These are phyloP conservation scores for Eucalyptus albens DNA, from an alignment of 345 rosid genomes.

Conservation along the genomic window DNA sequence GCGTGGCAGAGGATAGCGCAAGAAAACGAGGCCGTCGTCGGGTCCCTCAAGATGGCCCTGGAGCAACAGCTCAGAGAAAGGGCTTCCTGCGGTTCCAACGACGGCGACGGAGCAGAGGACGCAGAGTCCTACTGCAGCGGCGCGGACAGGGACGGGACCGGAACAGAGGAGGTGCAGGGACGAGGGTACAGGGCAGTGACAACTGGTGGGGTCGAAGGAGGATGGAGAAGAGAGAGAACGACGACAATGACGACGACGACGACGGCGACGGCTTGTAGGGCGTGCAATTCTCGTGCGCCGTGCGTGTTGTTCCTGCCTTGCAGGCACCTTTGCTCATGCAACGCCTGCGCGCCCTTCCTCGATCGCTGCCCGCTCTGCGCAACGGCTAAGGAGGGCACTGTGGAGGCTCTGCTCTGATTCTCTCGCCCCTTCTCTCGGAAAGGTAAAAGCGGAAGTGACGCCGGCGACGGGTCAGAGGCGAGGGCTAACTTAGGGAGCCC, in stretches of 20 bases:
- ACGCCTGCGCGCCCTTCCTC: slow-evolving; percentile 37
- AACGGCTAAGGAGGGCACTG: slow-evolving; percentile 51
- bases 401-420: slow-evolving; percentile 38
- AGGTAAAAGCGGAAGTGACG: background rate
- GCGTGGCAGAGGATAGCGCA: slow-evolving; percentile 21
- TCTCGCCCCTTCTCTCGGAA: background rate
- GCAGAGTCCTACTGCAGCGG: slow-evolving; percentile 51
- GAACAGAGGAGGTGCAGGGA: background rate
- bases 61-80: slow-evolving; percentile 29
- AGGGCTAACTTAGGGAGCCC: background rate
- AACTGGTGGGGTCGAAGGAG: background rate
- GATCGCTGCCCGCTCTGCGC: slow-evolving; percentile 65
- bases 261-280: slow-evolving; percentile 20
- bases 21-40: slow-evolving; percentile 17
- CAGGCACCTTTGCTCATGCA: slow-evolving; percentile 82
- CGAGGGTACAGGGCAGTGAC: background rate
- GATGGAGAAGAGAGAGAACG: background rate
- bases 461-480: background rate
- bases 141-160: slow-evolving; percentile 6
- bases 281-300: slow-evolving; percentile 37
- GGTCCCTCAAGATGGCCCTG: slow-evolving; percentile 15
- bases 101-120: slow-evolving; percentile 16
- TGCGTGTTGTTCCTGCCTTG: slow-evolving; percentile 85
- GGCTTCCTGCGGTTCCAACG: slow-evolving; percentile 7
- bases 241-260: background rate